Percentiles rank a stretch among this genome's conserved stretches.
Evolutionary conservation across 805 yeast species (phyloP).

Genomic region (Kuraishia cidri): DNA sequence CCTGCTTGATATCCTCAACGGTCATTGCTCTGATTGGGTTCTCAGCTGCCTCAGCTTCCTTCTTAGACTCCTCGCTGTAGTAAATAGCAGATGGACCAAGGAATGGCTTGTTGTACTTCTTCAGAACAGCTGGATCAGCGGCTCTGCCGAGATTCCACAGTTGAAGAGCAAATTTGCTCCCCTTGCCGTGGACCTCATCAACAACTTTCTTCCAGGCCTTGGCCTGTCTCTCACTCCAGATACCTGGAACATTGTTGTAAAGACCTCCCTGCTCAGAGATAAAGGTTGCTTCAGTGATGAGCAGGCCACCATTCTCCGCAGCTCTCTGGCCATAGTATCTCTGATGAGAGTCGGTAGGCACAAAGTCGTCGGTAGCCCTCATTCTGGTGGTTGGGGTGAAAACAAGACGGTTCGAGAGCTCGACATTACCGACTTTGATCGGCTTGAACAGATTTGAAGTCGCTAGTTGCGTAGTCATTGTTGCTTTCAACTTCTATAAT

Average conservation of each 20-base stretch:
- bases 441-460: constrained; percentile 28
- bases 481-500: too few species aligned
- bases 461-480: too few species aligned
- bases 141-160: constrained; percentile 41
- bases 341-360: constrained; percentile 37
- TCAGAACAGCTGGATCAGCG: constrained; percentile 25
- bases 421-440: constrained; percentile 28
- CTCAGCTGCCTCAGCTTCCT: constrained; percentile 14
- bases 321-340: constrained; percentile 53
- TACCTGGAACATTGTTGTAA: constrained; percentile 37
- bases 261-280: constrained; percentile 32
- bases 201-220: constrained; percentile 39
- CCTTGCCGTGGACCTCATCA: constrained; percentile 40
- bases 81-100: constrained; percentile 30
- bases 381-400: constrained; percentile 44
- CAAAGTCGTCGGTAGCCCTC: constrained; percentile 26
- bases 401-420: constrained; percentile 30
- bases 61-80: constrained; percentile 21
- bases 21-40: constrained; percentile 1
- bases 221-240: constrained; percentile 38
- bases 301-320: constrained; percentile 44
- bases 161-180: constrained; percentile 36
- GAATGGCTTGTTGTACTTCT: constrained; percentile 24
- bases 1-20: constrained; percentile 1
- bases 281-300: constrained; percentile 54